Base-by-base conservation (phyloP, 345 rosid genomes). In the Salix udensis region DNA sequence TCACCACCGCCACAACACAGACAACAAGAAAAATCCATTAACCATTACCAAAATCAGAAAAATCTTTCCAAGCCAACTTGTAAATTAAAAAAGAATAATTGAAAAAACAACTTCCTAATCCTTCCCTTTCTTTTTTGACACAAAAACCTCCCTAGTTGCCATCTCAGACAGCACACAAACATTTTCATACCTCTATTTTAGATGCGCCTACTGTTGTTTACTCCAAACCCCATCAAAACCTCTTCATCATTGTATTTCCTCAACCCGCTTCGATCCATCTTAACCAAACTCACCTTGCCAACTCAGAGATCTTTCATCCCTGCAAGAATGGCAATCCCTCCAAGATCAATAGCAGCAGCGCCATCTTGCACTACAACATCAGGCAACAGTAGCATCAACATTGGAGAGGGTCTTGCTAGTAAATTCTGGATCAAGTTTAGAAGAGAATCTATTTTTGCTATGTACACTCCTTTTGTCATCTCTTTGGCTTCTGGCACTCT, bases 401-500 rank as follows among this genome's bases (percentile, higher is more conserved):
- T 39, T 39, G 46, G 4, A 14, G 96, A 90, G 70, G 94, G 83
- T 30, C 84, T 92, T 7, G 88, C 97, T 50, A 79, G 78, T 42
- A 88, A 79, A 86, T 79, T 92, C 18, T 96, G 98, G 97, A 87
- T 86, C 85, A 94, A 90, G 90, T 89, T 69, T 72, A 82, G 80
- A 67, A 85, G 87, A 72, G 96, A 94, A 81, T 78, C 90, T 13
- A 70, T 87, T 46, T 87, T 92, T 77, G 87, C 98, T 21, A 80
- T 88, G 80, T 94, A 91, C 82, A 86, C 89, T 52, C 97, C 99
- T 46, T 94, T 94, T 69, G 79, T 90, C 14, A 81, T 94, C 76
- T 84, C 76, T 80, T 84, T 96, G 78, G 98, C 95, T 37, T 86
- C 98, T 73, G 99, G 98, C 7, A 80, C 84, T 75, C 98, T 96